A percentile compares a stretch with the other conserved stretches of the same genome.
Evolutionary conservation across 371 early-diverging fungal genomes (phyloP).

Genomic region (Basidiobolus meristosporus): DNA sequence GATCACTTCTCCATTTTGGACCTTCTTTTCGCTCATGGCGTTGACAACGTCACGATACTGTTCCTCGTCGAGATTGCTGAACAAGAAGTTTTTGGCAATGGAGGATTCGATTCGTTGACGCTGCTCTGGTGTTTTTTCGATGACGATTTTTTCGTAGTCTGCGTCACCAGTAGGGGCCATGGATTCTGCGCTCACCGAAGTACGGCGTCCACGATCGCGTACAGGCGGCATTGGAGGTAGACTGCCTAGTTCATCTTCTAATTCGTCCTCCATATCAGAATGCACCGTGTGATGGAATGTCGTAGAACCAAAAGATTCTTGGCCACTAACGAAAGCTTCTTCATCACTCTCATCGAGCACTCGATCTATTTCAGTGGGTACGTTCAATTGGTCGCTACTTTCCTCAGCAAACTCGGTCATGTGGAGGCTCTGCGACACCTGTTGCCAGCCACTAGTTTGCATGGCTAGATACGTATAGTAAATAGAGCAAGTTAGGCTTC

Average conservation of each 20-base stretch:
- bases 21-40: slow-evolving; percentile 87
- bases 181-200: slow-evolving; percentile 90
- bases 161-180: slow-evolving; percentile 75
- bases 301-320: too few species aligned
- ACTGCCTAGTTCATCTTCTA: slow-evolving; percentile 8
- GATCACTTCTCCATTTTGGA: slow-evolving; percentile 47
- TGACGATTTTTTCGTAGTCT: slow-evolving; percentile 59
- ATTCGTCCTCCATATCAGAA: too few species aligned
- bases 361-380: too few species aligned
- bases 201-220: slow-evolving; percentile 65
- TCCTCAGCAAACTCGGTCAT: too few species aligned
- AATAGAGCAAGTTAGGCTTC: too few species aligned
- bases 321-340: too few species aligned
- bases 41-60: slow-evolving; percentile 86
- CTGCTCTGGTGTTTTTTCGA: slow-evolving; percentile 75
- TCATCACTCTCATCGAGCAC: too few species aligned
- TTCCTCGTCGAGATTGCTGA: slow-evolving; percentile 86
- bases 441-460: too few species aligned
- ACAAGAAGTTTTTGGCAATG: slow-evolving; percentile 79
- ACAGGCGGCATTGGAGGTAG: slow-evolving; percentile 19
- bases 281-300: too few species aligned
- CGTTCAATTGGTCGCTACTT: too few species aligned
- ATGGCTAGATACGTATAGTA: too few species aligned
- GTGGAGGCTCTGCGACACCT: too few species aligned
- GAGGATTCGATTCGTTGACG: slow-evolving; percentile 58